Base-by-base conservation (phyloP, 306 rosid genomes). In the Lupinus albus region DNA sequence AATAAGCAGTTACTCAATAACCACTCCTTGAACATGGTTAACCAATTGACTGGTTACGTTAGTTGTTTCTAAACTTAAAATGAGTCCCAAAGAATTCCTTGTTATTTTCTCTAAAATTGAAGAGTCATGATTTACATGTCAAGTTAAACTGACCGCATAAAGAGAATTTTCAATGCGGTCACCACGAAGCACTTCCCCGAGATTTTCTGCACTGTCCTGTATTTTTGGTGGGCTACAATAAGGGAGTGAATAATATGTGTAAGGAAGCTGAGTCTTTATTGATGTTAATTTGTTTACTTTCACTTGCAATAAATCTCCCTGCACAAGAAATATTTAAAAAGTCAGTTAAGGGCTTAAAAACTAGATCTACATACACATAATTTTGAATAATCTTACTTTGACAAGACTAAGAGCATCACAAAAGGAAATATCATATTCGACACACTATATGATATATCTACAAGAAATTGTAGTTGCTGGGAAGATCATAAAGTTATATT, bases 181-280 rank as follows among this genome's bases (percentile, higher is more conserved):
- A 60, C 99, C 99, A 25, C 99, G 99, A 68, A 93, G 96, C 14
- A 93, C 99, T 84, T 93, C 99, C 74, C 97, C 98, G 5, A 93
- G 95, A 78, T 93, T 93, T 81, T 93, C 97, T 33, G 99, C 78
- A 76, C 97, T 93, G 48, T 93, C 99, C 75, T 79, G 73, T 36
- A 93, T 93, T 74, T 86, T 82, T 6, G 35, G n/a, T 0, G 99
- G 99, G 1, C 18, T 17, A 25, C 84, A 71, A 77, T 74, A 90
- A 5, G 91, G 96, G 67, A 93, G 94, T 44, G 99, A 88, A 79
- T 90, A 93, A 77, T 64, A 93, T 9, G 97, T 54, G 79, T 93
- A 93, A 0, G 99, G 99, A 63, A 93, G 97, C 82, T 93, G 99
- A 76, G 99, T 93, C 92, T 90, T 93, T 14, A 83, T 87, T 28